Evolutionary conservation across 2,329 filamentous ascomycete species (phyloP).

Genomic region (Grosmannia huntii): DNA sequence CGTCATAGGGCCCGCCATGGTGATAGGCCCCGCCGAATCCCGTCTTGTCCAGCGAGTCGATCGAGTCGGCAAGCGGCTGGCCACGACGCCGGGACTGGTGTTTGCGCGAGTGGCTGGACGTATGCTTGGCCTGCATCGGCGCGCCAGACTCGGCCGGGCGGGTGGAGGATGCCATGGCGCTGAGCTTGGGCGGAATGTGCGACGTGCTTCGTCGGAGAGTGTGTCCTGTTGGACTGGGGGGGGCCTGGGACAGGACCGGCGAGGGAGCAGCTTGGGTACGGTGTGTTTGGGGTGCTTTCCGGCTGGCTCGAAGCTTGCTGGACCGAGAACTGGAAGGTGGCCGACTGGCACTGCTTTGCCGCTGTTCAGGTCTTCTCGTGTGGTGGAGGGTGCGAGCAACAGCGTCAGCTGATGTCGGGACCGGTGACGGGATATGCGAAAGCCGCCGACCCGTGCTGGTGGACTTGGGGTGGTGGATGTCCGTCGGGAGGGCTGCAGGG

Average conservation of each 20-base stretch:
- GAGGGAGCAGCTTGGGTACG: slow-evolving; percentile 13
- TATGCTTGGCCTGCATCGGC: slow-evolving; percentile 45
- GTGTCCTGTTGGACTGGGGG: background rate
- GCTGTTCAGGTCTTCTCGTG: background rate
- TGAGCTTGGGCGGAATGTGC: background rate
- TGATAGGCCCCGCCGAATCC: slow-evolving; percentile 58
- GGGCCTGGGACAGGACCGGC: background rate
- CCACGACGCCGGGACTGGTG: slow-evolving; percentile 48
- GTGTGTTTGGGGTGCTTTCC: slow-evolving; percentile 14
- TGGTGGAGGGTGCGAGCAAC: background rate
- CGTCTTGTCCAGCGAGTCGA: slow-evolving; percentile 64
- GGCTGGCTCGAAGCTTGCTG: background rate
- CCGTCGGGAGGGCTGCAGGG: slow-evolving; percentile 40
- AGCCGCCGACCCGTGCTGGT: slow-evolving; percentile 20
- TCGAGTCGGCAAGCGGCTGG: slow-evolving; percentile 58
- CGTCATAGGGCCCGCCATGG: slow-evolving; percentile 84
- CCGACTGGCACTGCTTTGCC: background rate
- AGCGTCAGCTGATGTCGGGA: background rate
- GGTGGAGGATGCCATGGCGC: background rate
- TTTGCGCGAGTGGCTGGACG: slow-evolving; percentile 36
- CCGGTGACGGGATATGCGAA: slow-evolving; percentile 14
- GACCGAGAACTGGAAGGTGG: background rate
- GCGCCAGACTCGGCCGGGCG: background rate
- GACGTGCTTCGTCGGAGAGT: background rate
- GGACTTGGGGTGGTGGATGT: slow-evolving; percentile 33